Percentiles rank a stretch among this genome's conserved stretches.
These are phyloP conservation scores for Pseudopediastrum boryanum DNA, from an alignment of 139 green algal genomes.

Conservation along the genomic window DNA sequence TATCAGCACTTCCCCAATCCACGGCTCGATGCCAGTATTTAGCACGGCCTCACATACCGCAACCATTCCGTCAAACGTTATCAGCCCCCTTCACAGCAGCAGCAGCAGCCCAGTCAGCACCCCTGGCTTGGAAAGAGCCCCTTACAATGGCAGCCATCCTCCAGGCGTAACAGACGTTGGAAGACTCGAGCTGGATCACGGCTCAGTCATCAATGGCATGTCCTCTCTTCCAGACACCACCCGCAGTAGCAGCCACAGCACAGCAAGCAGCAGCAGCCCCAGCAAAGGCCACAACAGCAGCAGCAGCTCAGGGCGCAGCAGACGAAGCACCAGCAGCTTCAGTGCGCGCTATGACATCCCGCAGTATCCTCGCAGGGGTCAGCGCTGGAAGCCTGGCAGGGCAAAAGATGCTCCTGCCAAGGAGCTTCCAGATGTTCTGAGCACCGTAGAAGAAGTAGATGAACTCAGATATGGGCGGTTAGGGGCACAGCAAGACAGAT, in stretches of 20 bases:
- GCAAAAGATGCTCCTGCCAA: not conserved
- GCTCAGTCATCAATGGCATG: too few species aligned
- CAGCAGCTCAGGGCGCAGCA: not conserved
- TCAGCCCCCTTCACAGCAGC: too few species aligned
- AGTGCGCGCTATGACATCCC: not conserved
- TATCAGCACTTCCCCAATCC: too few species aligned
- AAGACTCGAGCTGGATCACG: not conserved
- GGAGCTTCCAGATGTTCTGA: slow-evolving; percentile 10
- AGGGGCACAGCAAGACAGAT: slow-evolving; percentile 5
- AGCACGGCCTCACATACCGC: too few species aligned
- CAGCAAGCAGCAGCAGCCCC: not conserved
- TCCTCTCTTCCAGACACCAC: too few species aligned
- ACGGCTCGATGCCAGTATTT: too few species aligned
- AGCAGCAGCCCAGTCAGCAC: not conserved
- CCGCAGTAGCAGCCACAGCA: too few species aligned
- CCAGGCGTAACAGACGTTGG: slow-evolving; percentile 5
- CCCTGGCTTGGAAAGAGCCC: too few species aligned
- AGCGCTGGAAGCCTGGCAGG: slow-evolving; percentile 1
- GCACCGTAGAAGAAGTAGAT: not conserved
- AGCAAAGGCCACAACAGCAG: not conserved
- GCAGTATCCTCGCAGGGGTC: not conserved
- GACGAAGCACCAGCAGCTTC: slow-evolving; percentile 2
- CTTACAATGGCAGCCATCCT: slow-evolving; percentile 6
- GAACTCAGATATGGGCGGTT: not conserved
- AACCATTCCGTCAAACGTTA: too few species aligned